Percentiles rank a stretch among this genome's conserved stretches.
Conservation (phyloP, 2,329 filamentous ascomycete species). For the Calonectria ilicicola region DNA sequence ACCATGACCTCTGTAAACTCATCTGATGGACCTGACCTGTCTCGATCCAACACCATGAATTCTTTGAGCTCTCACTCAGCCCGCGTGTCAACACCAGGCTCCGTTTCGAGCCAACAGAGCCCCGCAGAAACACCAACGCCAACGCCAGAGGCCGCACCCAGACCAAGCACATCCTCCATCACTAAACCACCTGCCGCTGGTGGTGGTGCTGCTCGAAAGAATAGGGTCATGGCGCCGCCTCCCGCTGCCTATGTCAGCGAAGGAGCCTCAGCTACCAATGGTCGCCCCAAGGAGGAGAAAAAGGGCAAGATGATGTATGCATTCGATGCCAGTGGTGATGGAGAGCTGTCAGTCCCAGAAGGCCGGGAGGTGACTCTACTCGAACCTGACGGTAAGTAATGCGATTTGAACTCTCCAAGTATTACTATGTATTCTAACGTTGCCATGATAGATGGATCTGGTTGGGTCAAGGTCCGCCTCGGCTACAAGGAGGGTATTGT, state of each 20-base stretch:
- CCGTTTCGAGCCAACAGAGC: slow-evolving; percentile 60
- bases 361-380: slow-evolving; percentile 82
- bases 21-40: slow-evolving; percentile 76
- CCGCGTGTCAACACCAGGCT: slow-evolving; percentile 79
- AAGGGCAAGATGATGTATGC: slow-evolving; percentile 90
- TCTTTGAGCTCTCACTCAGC: slow-evolving; percentile 89
- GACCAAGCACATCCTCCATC: slow-evolving; percentile 44
- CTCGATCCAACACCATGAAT: slow-evolving; percentile 88
- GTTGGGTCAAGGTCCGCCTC: slow-evolving; percentile 88
- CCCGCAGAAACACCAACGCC: slow-evolving; percentile 58
- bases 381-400: slow-evolving; percentile 85
- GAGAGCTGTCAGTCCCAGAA: slow-evolving; percentile 84
- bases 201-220: slow-evolving; percentile 62
- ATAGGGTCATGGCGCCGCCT: slow-evolving; percentile 87
- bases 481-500: slow-evolving; percentile 86
- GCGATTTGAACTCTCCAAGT: too few species aligned
- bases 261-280: slow-evolving; percentile 61
- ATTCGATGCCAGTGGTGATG: slow-evolving; percentile 84
- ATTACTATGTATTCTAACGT: slow-evolving; percentile 27
- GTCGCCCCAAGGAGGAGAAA: slow-evolving; percentile 57
- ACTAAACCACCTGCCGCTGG: slow-evolving; percentile 42
- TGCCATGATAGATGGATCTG: slow-evolving; percentile 79
- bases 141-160: slow-evolving; percentile 31
- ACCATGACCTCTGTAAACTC: slow-evolving; percentile 54
- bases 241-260: slow-evolving; percentile 83